Evolutionary conservation across 2,329 filamentous ascomycete species (phyloP).

Genomic region (Fusarium brachygibbosum): DNA sequence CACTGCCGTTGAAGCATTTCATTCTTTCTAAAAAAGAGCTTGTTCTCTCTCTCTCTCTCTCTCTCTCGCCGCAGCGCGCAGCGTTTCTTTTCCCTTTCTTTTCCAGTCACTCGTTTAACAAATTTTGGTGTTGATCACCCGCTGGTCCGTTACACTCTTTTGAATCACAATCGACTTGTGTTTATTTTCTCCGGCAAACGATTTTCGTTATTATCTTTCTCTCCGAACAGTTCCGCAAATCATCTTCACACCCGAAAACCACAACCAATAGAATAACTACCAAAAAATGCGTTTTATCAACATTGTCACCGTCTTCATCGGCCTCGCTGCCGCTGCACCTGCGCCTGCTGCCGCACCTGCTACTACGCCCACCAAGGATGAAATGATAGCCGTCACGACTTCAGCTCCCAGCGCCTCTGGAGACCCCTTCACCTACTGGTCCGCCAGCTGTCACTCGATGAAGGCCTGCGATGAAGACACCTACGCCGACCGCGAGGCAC

Average conservation of each 20-base stretch:
- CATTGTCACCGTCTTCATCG: slow-evolving; percentile 24
- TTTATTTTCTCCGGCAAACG: slow-evolving; percentile 2
- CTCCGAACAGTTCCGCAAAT: not conserved
- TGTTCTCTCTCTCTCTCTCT: not conserved
- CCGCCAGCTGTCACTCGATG: slow-evolving; percentile 39
- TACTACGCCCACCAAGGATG: slow-evolving; percentile 8
- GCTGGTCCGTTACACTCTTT: slow-evolving; percentile 25
- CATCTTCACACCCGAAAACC: not conserved
- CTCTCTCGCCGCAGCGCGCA: slow-evolving; percentile 27
- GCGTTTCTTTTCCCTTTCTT: slow-evolving; percentile 11
- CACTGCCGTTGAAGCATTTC: not conserved
- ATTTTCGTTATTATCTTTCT: not conserved
- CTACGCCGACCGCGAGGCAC: slow-evolving; percentile 36
- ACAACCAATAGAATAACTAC: not conserved
- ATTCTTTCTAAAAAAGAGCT: not conserved
- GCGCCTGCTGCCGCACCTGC: slow-evolving; percentile 11
- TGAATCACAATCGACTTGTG: slow-evolving; percentile 23
- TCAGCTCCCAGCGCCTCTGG: slow-evolving; percentile 12
- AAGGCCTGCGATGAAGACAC: slow-evolving; percentile 49
- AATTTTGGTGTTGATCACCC: slow-evolving; percentile 38
- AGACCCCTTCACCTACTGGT: slow-evolving; percentile 46
- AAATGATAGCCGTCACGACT: slow-evolving; percentile 42
- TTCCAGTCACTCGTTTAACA: slow-evolving; percentile 39
- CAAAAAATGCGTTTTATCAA: slow-evolving; percentile 35
- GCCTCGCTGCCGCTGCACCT: slow-evolving; percentile 37